Conservation (phyloP, 208 protist species). For the Leptomonas seymouri region DNA sequence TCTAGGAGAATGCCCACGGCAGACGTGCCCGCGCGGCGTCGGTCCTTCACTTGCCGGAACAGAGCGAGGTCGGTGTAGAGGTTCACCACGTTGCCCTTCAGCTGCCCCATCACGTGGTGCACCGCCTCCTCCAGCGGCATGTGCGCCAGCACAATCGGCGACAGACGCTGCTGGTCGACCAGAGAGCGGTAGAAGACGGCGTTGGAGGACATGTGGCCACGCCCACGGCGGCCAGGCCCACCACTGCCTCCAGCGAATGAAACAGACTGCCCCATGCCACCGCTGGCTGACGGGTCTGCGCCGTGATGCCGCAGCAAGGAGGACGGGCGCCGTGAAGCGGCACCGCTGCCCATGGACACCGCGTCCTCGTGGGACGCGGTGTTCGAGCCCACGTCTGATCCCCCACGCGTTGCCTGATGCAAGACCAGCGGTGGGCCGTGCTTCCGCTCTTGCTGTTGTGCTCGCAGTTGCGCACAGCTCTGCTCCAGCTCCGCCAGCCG, state of each 20-base stretch:
- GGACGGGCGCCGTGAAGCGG: background rate
- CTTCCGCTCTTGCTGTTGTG: slow-evolving; percentile 1
- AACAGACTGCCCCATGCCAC: background rate
- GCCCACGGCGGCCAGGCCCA: slow-evolving; percentile 1
- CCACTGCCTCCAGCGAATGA: background rate
- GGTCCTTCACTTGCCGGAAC: slow-evolving; percentile 81
- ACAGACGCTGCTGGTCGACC: slow-evolving; percentile 67
- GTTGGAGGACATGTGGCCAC: slow-evolving; percentile 43
- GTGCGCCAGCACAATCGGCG: slow-evolving; percentile 64
- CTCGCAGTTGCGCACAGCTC: slow-evolving; percentile 18
- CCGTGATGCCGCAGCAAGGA: background rate
- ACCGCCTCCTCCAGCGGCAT: slow-evolving; percentile 67
- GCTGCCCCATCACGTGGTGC: slow-evolving; percentile 77
- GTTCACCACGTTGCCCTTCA: slow-evolving; percentile 90
- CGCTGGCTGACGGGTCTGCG: background rate
- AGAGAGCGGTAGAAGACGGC: slow-evolving; percentile 43
- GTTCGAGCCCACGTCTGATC: background rate
- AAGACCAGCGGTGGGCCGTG: background rate
- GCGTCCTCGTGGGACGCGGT: background rate
- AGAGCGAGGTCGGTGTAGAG: slow-evolving; percentile 85
- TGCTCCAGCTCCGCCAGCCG: slow-evolving; percentile 32
- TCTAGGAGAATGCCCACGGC: slow-evolving; percentile 81
- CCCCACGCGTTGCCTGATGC: slow-evolving; percentile 1
- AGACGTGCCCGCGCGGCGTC: slow-evolving; percentile 49
- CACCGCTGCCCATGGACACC: background rate